Conservation (phyloP, 2,329 filamentous ascomycete species). For the Leptoxyphium fumago region DNA sequence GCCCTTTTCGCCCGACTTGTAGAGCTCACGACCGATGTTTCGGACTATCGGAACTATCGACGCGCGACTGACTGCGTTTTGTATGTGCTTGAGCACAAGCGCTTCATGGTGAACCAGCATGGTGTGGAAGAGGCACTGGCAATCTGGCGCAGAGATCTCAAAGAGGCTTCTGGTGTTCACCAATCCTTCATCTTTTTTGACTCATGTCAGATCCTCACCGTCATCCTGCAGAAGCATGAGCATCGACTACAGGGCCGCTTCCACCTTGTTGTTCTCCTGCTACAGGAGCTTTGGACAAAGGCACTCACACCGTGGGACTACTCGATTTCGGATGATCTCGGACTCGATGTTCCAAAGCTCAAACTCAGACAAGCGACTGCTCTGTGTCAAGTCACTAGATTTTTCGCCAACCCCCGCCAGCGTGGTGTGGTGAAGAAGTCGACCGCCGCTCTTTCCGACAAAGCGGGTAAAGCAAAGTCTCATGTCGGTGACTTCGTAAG, state of each 20-base stretch:
- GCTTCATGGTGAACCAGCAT: slow-evolving; percentile 29
- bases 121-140: slow-evolving; percentile 27
- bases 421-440: slow-evolving; percentile 13
- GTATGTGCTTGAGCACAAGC: slow-evolving; percentile 9
- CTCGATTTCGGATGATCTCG: slow-evolving; percentile 1
- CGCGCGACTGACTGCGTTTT: not conserved
- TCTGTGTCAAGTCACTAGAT: slow-evolving; percentile 42
- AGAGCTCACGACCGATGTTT: not conserved
- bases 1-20: not conserved
- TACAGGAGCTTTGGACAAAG: slow-evolving; percentile 40
- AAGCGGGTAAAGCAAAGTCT: slow-evolving; percentile 43
- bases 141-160: slow-evolving; percentile 16
- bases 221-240: slow-evolving; percentile 42
- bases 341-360: slow-evolving; percentile 9
- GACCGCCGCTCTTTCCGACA: slow-evolving; percentile 36
- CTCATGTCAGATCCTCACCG: slow-evolving; percentile 38
- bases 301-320: slow-evolving; percentile 32
- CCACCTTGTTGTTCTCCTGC: slow-evolving; percentile 41
- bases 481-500: slow-evolving; percentile 43
- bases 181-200: slow-evolving; percentile 33
- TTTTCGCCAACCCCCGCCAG: slow-evolving; percentile 45
- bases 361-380: slow-evolving; percentile 27
- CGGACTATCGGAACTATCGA: not conserved
- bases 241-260: slow-evolving; percentile 44
- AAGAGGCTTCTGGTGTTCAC: not conserved